Percentiles rank a stretch among this genome's conserved stretches.
Conservation (phyloP, 495 filamentous ascomycete genomes). For the Amniculicola lignicola region DNA sequence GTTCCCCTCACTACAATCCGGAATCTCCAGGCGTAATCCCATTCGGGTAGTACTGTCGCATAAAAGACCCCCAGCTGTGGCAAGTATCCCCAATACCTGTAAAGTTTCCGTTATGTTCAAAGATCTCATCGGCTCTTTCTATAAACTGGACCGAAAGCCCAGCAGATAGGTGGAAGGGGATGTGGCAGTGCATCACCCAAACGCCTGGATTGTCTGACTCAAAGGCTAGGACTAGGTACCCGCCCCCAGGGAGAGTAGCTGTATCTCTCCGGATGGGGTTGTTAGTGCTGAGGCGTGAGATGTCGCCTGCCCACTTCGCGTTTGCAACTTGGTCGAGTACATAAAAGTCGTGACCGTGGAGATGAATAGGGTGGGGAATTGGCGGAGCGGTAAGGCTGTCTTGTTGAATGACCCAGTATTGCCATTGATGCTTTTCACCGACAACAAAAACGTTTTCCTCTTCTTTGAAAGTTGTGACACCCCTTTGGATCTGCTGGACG, state of each 20-base stretch:
- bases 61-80: constrained; percentile 3
- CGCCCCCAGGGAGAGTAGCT: constrained; percentile 37
- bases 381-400: constrained; percentile 9
- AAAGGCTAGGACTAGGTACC: constrained; percentile 42
- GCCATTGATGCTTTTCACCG: constrained; percentile 33
- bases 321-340: constrained; percentile 36
- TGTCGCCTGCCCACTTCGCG: constrained; percentile 31
- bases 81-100: constrained; percentile 23
- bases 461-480: constrained; percentile 32
- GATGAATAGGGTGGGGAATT: constrained; percentile 44
- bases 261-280: constrained; percentile 42
- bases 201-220: constrained; percentile 41
- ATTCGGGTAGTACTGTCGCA: constrained; percentile 8
- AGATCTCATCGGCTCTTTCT: constrained; percentile 32
- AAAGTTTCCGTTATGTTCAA: constrained; percentile 13
- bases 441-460: constrained; percentile 33
- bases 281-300: constrained; percentile 23
- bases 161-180: constrained; percentile 41
- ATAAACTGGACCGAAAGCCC: constrained; percentile 41
- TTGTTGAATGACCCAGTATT: constrained; percentile 43
- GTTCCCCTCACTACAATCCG: neutral
- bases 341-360: constrained; percentile 46
- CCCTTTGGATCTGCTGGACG: constrained; percentile 35
- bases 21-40: constrained; percentile 19
- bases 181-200: constrained; percentile 42